Conservation (phyloP, 2,329 filamentous ascomycete genomes). For the Penicillium sp. region DNA sequence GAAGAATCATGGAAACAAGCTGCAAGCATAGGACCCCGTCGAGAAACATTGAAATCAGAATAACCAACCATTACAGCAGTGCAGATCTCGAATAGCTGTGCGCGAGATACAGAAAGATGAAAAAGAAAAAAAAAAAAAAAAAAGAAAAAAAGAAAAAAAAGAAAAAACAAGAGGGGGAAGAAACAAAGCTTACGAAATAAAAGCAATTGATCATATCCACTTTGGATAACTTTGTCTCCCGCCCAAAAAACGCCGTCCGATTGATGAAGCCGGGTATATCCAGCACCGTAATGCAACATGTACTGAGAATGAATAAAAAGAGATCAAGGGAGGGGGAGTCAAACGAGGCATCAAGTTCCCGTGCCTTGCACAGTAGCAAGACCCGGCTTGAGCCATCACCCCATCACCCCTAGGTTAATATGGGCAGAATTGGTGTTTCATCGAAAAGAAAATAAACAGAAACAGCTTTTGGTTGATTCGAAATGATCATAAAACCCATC, state of each 20-base stretch:
- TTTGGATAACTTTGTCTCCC: conserved; percentile 25
- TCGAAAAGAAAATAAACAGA: conserved; percentile 12
- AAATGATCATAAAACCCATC: conserved; percentile 11
- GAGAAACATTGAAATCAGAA: conserved; percentile 9
- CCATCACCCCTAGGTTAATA: conserved; percentile 10
- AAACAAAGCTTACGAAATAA: conserved; percentile 16
- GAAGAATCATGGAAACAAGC: conserved; percentile 6
- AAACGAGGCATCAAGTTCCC: conserved; percentile 5
- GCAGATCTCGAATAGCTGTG: conserved; percentile 13
- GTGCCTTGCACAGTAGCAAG: conserved; percentile 3
- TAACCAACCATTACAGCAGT: conserved; percentile 22
- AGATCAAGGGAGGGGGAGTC: conserved; percentile 1
- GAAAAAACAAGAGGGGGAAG: conserved; percentile 6
- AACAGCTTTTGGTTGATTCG: conserved; percentile 23
- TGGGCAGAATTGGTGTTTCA: conserved; percentile 9
- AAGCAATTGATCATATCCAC: conserved; percentile 19
- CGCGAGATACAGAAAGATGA: conserved; percentile 1
- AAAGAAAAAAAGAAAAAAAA: neutral
- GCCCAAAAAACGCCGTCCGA: conserved; percentile 37
- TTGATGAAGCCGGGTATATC: conserved; percentile 49
- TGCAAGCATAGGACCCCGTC: conserved; percentile 5
- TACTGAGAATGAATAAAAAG: conserved; percentile 31
- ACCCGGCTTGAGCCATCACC: conserved; percentile 5
- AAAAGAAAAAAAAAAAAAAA: neutral
- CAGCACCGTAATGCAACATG: conserved; percentile 49